Percentiles rank a stretch among this genome's conserved stretches.
Conservation (phyloP, 1,139 yeast genomes). For the Nadsonia commutata region DNA sequence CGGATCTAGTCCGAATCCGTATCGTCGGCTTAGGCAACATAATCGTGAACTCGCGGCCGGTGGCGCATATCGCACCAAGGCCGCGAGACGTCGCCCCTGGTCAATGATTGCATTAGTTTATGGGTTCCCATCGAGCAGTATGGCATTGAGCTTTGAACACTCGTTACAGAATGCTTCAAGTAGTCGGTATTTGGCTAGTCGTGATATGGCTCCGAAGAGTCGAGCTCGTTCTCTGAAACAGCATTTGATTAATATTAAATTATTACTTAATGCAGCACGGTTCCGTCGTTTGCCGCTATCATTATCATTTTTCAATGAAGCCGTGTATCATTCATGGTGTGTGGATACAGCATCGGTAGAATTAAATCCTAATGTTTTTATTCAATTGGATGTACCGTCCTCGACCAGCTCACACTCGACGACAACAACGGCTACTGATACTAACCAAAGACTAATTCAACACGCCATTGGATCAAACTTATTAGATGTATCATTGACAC, state of each 20-base stretch:
- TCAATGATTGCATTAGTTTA: constrained; percentile 44
- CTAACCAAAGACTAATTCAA: neutral
- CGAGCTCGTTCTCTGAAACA: too few species aligned
- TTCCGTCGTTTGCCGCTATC: neutral
- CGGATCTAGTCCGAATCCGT: constrained; percentile 69
- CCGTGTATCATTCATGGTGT: neutral
- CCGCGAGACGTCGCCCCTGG: constrained; percentile 55
- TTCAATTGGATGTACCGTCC: neutral
- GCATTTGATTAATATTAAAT: neutral
- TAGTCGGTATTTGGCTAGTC: too few species aligned
- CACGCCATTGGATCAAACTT: neutral
- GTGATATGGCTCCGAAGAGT: too few species aligned
- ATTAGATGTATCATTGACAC: neutral
- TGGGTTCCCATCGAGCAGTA: constrained; percentile 57
- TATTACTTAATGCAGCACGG: neutral
- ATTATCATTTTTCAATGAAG: neutral
- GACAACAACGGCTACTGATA: neutral
- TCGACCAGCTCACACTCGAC: too few species aligned
- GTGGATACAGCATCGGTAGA: neutral
- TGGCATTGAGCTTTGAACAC: constrained; percentile 58
- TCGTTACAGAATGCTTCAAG: constrained; percentile 79
- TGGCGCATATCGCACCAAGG: constrained; percentile 55
- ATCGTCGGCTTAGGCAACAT: constrained; percentile 56
- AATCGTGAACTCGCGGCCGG: constrained; percentile 50
- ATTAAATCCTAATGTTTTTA: neutral